A percentile compares a stretch with the other conserved stretches of the same genome.
These are phyloP conservation scores for Vigna nakashimae DNA, from an alignment of 306 rosid genomes.

Conservation along the genomic window DNA sequence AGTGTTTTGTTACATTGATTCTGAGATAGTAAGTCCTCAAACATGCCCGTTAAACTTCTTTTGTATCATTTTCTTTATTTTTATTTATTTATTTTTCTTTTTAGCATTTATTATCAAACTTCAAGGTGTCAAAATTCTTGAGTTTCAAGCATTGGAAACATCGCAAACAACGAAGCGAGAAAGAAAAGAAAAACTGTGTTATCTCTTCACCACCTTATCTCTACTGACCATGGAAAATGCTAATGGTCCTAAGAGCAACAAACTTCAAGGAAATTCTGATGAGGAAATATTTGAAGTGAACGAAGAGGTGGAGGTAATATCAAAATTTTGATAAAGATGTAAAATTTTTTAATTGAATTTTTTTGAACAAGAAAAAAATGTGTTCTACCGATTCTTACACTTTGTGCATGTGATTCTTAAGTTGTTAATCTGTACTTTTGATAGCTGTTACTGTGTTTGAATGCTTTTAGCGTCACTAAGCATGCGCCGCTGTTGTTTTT, in stretches of 20 bases:
- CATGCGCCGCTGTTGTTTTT: too few relatives aligned
- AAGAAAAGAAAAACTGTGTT: not conserved
- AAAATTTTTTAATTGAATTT: not conserved
- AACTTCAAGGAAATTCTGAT: not conserved
- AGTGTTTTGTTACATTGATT: too few relatives aligned
- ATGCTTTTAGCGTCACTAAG: not conserved
- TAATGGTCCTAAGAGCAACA: not conserved
- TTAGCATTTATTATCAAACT: too few relatives aligned
- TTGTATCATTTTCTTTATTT: too few relatives aligned
- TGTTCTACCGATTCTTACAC: conserved; percentile 30
- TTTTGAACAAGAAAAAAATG: not conserved
- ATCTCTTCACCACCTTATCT: not conserved
- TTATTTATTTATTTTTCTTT: too few relatives aligned
- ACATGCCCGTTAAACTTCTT: too few relatives aligned
- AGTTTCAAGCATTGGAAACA: not conserved
- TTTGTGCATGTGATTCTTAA: conserved; percentile 44
- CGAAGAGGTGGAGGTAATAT: not conserved
- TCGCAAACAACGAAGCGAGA: too few relatives aligned
- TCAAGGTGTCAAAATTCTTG: too few relatives aligned
- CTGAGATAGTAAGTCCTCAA: too few relatives aligned
- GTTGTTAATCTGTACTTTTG: not conserved
- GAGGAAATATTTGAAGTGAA: not conserved
- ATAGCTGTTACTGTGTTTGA: not conserved
- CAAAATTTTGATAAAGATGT: not conserved
- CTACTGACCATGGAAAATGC: not conserved